Percentiles rank a stretch among this genome's conserved stretches.
Conservation (phyloP, 2,329 filamentous ascomycete species). For the Cercospora brassicicola region DNA sequence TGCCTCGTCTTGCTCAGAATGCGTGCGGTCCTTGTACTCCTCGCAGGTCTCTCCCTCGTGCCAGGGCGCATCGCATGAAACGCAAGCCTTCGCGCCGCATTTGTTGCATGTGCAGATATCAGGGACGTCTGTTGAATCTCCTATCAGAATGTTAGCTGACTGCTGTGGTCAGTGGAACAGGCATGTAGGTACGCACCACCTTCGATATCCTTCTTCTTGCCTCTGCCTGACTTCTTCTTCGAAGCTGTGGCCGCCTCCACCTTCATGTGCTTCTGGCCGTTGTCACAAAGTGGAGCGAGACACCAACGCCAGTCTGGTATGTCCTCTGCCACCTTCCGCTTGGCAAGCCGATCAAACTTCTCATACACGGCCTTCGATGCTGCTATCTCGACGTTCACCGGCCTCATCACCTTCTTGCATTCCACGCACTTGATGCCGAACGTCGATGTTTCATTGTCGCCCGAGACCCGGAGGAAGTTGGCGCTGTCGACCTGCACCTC, state of each 20-base stretch:
- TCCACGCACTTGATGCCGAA: conserved; percentile 54
- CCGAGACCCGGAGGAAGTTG: conserved; percentile 17
- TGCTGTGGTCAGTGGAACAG: background rate
- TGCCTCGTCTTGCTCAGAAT: conserved; percentile 35
- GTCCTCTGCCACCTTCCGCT: conserved; percentile 30
- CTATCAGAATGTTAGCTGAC: background rate
- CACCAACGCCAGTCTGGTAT: conserved; percentile 55
- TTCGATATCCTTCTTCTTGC: conserved; percentile 8
- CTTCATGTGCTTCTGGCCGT: conserved; percentile 49
- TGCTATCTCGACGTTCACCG: conserved; percentile 49
- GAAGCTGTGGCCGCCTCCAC: background rate
- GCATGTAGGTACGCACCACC: background rate
- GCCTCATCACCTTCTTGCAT: conserved; percentile 48
- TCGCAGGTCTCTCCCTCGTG: conserved; percentile 37
- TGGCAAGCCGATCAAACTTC: conserved; percentile 39
- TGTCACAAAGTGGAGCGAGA: conserved; percentile 50
- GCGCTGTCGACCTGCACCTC: conserved; percentile 29
- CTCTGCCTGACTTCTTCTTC: conserved; percentile 5
- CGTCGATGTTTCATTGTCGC: conserved; percentile 35
- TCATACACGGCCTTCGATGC: conserved; percentile 46
- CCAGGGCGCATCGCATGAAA: conserved; percentile 35
- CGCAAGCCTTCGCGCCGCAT: conserved; percentile 36
- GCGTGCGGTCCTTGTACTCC: conserved; percentile 37
- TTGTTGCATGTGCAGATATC: conserved; percentile 37
- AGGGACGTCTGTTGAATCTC: background rate